Evolutionary conservation across 2,329 filamentous ascomycete species (phyloP).

Genomic region (Monilinia aucupariae): DNA sequence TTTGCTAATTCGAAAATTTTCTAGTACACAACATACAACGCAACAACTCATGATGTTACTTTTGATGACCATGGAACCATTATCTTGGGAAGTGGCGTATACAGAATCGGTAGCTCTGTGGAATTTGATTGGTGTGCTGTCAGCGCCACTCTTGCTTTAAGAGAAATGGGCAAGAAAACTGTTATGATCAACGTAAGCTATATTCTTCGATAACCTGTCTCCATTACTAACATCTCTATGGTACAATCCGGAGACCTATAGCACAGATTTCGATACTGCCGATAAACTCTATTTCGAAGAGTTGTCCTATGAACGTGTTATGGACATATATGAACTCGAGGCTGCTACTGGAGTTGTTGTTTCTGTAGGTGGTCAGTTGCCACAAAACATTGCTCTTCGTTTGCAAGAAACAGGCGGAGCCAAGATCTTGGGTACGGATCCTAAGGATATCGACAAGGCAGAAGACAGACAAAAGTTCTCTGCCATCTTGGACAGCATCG

Average conservation of each 20-base stretch:
- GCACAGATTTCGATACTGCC: conserved; percentile 73
- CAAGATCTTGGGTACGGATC: conserved; percentile 87
- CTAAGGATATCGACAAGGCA: conserved; percentile 92
- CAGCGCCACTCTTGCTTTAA: conserved; percentile 76
- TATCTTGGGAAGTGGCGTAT: conserved; percentile 89
- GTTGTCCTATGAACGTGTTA: conserved; percentile 91
- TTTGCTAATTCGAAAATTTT: neutral
- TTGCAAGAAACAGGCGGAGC: conserved; percentile 88
- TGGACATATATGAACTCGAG: conserved; percentile 98
- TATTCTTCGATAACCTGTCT: neutral
- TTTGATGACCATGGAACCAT: conserved; percentile 90
- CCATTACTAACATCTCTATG: neutral
- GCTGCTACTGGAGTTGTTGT: conserved; percentile 81
- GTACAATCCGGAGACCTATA: conserved; percentile 56
- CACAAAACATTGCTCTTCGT: conserved; percentile 93
- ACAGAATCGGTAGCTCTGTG: conserved; percentile 94
- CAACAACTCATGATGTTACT: conserved; percentile 82
- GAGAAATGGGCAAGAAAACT: conserved; percentile 89
- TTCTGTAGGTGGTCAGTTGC: conserved; percentile 90
- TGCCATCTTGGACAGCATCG: conserved; percentile 92
- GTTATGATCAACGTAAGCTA: conserved; percentile 74
- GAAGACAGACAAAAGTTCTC: conserved; percentile 99
- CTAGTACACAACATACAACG: conserved; percentile 91
- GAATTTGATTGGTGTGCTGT: conserved; percentile 99
- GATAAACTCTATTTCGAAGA: conserved; percentile 97